phyloP scores from a whole-genome alignment of 2,329 filamentous ascomycete species.

The Trichoderma polysporum region DNA sequence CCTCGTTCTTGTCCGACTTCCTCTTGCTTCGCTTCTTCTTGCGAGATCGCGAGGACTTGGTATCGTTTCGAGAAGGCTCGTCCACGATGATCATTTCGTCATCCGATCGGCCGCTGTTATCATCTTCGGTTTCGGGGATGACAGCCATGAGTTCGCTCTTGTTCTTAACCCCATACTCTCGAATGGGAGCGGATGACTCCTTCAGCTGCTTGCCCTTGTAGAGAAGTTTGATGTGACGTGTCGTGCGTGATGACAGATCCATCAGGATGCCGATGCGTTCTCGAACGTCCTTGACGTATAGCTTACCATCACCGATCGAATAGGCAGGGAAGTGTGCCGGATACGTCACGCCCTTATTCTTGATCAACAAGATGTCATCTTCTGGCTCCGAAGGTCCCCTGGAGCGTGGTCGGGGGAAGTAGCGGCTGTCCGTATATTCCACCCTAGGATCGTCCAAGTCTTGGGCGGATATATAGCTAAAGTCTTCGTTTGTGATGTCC shows the following conservation, averaged over 20 bases:
- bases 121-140: constrained; percentile 40
- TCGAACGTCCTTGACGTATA: constrained; percentile 65
- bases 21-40: constrained; percentile 41
- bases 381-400: constrained; percentile 45
- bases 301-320: constrained; percentile 71
- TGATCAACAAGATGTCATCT: constrained; percentile 70
- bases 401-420: constrained; percentile 38
- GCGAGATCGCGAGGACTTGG: constrained; percentile 38
- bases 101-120: constrained; percentile 38
- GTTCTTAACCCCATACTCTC: constrained; percentile 62
- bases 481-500: constrained; percentile 73
- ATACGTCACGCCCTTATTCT: constrained; percentile 64
- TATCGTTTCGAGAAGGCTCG: constrained; percentile 40
- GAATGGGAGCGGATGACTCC: constrained; percentile 57
- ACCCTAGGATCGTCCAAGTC: constrained; percentile 56
- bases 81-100: constrained; percentile 47
- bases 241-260: constrained; percentile 55
- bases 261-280: constrained; percentile 67
- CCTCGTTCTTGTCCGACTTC: constrained; percentile 42
- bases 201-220: constrained; percentile 73
- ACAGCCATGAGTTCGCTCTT: constrained; percentile 58
- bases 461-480: constrained; percentile 78
- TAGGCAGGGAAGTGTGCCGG: constrained; percentile 72
- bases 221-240: constrained; percentile 61
- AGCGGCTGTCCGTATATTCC: constrained; percentile 42